Conservation (phyloP, 2,329 filamentous ascomycete genomes). For the Aspergillus sp. region DNA sequence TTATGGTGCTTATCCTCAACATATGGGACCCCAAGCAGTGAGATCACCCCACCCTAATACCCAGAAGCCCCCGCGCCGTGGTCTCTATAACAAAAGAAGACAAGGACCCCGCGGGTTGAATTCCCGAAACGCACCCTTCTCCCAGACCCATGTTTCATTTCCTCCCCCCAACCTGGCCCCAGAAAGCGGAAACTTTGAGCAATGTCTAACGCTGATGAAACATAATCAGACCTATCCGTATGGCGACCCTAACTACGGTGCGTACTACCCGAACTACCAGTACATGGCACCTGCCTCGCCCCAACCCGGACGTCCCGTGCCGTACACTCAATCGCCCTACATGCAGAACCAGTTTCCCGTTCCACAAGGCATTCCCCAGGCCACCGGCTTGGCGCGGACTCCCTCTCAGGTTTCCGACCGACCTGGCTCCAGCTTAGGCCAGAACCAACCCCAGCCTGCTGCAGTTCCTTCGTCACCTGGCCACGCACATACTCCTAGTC, state of each 20-base stretch:
- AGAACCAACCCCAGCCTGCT: conserved; percentile 53
- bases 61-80: conserved; percentile 30
- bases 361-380: conserved; percentile 52
- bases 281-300: conserved; percentile 48
- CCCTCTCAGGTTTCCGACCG: conserved; percentile 76
- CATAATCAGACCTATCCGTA: conserved; percentile 62
- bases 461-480: conserved; percentile 52
- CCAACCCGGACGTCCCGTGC: conserved; percentile 47
- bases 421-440: conserved; percentile 59
- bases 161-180: conserved; percentile 63
- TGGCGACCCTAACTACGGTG: conserved; percentile 26
- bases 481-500: conserved; percentile 54
- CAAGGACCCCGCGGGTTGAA: conserved; percentile 28
- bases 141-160: conserved; percentile 24
- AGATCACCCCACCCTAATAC: conserved; percentile 43
- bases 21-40: conserved; percentile 62
- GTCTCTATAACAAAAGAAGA: conserved; percentile 35
- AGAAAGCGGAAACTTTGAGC: conserved; percentile 69
- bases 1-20: conserved; percentile 59
- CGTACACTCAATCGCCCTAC: conserved; percentile 49
- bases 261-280: conserved; percentile 48
- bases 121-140: conserved; percentile 16
- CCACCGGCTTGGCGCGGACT: conserved; percentile 75
- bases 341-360: conserved; percentile 54
- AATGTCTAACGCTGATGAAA: conserved; percentile 65